A percentile compares a stretch with the other conserved stretches of the same genome.
phyloP scores from a whole-genome alignment of 345 rosid species.

The Eucalyptus lansdowneana region DNA sequence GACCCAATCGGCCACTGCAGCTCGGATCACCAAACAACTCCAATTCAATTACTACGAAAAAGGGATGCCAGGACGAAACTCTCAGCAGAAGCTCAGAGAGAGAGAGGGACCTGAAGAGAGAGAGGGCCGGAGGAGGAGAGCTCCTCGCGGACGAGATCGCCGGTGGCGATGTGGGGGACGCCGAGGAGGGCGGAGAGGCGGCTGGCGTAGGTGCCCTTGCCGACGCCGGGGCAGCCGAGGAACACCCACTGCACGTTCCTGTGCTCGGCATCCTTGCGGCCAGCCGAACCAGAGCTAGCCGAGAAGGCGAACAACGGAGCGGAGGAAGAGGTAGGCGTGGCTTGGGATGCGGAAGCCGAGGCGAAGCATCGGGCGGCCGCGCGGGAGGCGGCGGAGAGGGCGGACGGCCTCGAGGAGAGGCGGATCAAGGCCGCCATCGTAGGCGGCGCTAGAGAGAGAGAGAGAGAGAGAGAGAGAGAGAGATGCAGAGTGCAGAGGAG shows the following conservation, averaged over 20 bases:
- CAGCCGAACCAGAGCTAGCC: neutral
- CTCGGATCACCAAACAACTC: neutral
- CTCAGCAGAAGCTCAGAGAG: neutral
- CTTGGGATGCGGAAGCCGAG: neutral
- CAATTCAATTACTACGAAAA: neutral
- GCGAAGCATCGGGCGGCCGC: neutral
- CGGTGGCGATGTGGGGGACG: slow-evolving; percentile 93
- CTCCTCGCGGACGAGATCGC: slow-evolving; percentile 92
- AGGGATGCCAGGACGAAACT: neutral
- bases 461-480: neutral
- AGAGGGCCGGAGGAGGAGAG: slow-evolving; percentile 72
- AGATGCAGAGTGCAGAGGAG: neutral
- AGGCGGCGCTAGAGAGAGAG: neutral
- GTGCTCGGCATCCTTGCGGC: slow-evolving; percentile 26
- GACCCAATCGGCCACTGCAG: neutral
- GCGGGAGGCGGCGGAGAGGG: neutral
- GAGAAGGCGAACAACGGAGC: slow-evolving; percentile 5
- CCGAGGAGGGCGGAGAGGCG: slow-evolving; percentile 73
- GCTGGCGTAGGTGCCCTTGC: slow-evolving; percentile 97
- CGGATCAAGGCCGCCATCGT: neutral
- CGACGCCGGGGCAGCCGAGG: slow-evolving; percentile 91
- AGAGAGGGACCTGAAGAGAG: slow-evolving; percentile 41
- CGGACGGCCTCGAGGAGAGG: neutral
- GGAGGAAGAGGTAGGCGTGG: neutral
- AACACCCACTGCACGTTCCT: slow-evolving; percentile 90